phyloP scores from a whole-genome alignment of 2,329 filamentous ascomycete species.

The Cytospora piceae region DNA sequence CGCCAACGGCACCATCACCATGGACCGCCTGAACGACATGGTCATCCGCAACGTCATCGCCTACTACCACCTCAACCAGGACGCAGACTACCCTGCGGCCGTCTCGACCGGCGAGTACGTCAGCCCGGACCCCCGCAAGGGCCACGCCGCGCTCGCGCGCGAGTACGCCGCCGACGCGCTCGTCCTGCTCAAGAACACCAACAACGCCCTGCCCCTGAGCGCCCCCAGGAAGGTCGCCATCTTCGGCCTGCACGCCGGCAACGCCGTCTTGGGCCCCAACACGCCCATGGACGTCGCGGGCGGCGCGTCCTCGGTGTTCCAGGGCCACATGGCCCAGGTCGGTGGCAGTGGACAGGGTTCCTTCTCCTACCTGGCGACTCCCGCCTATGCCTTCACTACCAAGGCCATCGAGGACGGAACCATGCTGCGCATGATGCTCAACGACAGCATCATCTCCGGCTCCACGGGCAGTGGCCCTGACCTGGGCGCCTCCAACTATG shows the following conservation, averaged over 20 bases:
- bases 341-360: constrained; percentile 57
- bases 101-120: constrained; percentile 56
- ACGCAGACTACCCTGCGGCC: constrained; percentile 47
- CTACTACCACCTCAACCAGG: constrained; percentile 61
- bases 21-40: constrained; percentile 62
- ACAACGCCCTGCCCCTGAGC: constrained; percentile 60
- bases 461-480: constrained; percentile 8
- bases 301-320: constrained; percentile 21
- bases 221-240: constrained; percentile 46
- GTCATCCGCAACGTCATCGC: constrained; percentile 49
- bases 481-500: neutral
- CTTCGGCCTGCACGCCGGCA: constrained; percentile 61
- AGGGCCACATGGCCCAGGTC: constrained; percentile 50
- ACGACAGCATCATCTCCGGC: constrained; percentile 44
- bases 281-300: constrained; percentile 24
- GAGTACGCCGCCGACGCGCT: constrained; percentile 60
- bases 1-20: constrained; percentile 60
- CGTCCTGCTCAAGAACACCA: constrained; percentile 65
- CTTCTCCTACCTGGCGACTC: constrained; percentile 57
- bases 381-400: constrained; percentile 54
- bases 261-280: constrained; percentile 56
- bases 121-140: constrained; percentile 52
- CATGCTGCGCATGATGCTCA: constrained; percentile 50
- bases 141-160: constrained; percentile 59
- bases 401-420: constrained; percentile 45